Evolutionary conservation across 2,329 filamentous ascomycete genomes (phyloP), one percentile per base, ranked within the genome.

Genomic region (Cladophialophora chaetospira): DNA sequence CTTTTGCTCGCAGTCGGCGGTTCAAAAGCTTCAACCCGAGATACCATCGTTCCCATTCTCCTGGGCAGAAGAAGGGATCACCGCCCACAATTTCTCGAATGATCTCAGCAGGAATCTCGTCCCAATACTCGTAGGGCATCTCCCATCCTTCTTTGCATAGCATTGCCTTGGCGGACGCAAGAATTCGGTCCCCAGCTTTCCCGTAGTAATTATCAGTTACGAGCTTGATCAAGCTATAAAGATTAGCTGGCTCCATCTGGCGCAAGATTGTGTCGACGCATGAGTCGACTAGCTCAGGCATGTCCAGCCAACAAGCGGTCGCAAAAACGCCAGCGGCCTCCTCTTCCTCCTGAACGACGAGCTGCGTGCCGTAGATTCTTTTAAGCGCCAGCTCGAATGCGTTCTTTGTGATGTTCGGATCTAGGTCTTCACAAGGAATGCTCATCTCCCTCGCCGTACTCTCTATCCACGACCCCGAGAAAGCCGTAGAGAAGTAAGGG

Each of bases 161-260:
- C 79, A 82, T 82, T 4, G 80, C 78, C 63, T 82, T 83, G n/a
- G 79, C 79, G 21, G 78, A 81, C 23, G 79, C 77, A 3, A 83
- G 69, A 5, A 83, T 79, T 29, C 79, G 77, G 58, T 82, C 80
- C 4, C 80, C 80, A 21, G 80, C 72, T 51, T 77, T 73, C 29
- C 80, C 80, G 55, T 83, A 83, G 68, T 82, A 83, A 58, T 81
- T 82, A 36, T 70, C 70, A 0, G 80, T 82, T 40, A 83, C 80
- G 0, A 83, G 69, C 28, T 74, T 77, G 61, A 83, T 81, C 5
- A 82, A 67, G 2, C 73, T 72, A 11, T 76, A 72, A 3, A 83
- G 69, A 2, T 71, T 78, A 15, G 76, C 72, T 1, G 78, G 76
- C 8, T 72, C 74, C 80, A 83, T 82, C 54, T 81, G 79, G 11